Evolutionary conservation across 768 basidiomycete genomes (phyloP).

Genomic region (Asterophora lycoperdoides): DNA sequence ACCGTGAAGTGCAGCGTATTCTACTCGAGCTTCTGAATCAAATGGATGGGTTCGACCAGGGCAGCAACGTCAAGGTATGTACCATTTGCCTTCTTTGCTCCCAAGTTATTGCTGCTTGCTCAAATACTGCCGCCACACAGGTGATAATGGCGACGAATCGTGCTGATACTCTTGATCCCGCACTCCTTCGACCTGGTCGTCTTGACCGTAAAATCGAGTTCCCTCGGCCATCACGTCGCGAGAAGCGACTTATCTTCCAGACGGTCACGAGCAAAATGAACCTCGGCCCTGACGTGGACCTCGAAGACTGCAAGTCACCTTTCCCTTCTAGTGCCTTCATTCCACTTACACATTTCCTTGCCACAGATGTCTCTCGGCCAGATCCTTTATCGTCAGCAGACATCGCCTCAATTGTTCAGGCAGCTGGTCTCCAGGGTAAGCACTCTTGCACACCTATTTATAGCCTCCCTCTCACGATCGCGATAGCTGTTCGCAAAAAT

Average conservation of each 20-base stretch:
- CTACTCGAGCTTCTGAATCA: constrained; percentile 94
- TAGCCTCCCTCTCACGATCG: constrained; percentile 3
- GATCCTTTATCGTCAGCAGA: constrained; percentile 95
- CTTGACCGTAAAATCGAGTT: constrained; percentile 99
- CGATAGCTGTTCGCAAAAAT: constrained; percentile 90
- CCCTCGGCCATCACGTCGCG: constrained; percentile 88
- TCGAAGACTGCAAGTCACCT: constrained; percentile 87
- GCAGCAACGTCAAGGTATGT: constrained; percentile 91
- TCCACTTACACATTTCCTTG: constrained; percentile 6
- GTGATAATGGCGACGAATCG: constrained; percentile 99
- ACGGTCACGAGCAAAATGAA: constrained; percentile 98
- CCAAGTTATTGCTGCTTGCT: background rate
- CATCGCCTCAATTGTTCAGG: constrained; percentile 93
- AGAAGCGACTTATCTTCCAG: constrained; percentile 97
- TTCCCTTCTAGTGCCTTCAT: constrained; percentile 1
- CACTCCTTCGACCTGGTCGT: constrained; percentile 93
- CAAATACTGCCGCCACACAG: constrained; percentile 33
- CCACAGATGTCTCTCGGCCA: constrained; percentile 89
- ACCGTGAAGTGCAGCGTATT: constrained; percentile 98
- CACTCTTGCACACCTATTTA: background rate
- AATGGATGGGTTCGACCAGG: constrained; percentile 99
- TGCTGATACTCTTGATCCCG: constrained; percentile 96
- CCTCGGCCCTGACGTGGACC: constrained; percentile 92
- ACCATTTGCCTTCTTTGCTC: constrained; percentile 8
- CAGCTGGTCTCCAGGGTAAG: constrained; percentile 91